Conservation (phyloP, 306 rosid genomes). For the Fragaria nilgerrensis region DNA sequence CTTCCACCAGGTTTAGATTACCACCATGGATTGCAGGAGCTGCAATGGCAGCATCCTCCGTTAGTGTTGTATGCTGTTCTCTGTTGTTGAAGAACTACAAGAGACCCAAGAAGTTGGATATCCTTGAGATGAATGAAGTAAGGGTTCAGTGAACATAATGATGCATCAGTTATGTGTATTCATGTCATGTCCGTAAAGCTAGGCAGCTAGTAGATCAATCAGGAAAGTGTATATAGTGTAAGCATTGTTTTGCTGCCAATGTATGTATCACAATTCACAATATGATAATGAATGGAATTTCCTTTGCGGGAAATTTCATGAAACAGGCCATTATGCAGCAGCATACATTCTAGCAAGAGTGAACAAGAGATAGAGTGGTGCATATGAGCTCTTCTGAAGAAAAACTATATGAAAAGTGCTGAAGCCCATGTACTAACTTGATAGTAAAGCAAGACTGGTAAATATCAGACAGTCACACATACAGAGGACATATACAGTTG, state of each 20-base stretch:
- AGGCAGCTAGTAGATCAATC: neutral
- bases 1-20: constrained; percentile 55
- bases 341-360: neutral
- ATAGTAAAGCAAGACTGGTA: neutral
- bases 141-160: constrained; percentile 33
- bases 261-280: neutral
- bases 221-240: neutral
- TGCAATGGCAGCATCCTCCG: constrained; percentile 93
- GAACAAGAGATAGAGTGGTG: neutral
- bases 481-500: neutral
- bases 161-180: neutral
- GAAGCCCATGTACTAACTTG: neutral
- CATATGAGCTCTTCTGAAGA: neutral
- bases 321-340: neutral
- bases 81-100: constrained; percentile 60
- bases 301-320: neutral
- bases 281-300: neutral
- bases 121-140: constrained; percentile 45
- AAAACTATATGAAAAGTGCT: neutral
- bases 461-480: neutral
- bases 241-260: neutral
- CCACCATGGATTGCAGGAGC: constrained; percentile 98
- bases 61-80: constrained; percentile 84
- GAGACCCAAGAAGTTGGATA: constrained; percentile 60
- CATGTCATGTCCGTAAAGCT: neutral